These are phyloP conservation scores for Beauveria pseudobassiana DNA, from an alignment of 2,329 filamentous ascomycete genomes.

Conservation along the genomic window DNA sequence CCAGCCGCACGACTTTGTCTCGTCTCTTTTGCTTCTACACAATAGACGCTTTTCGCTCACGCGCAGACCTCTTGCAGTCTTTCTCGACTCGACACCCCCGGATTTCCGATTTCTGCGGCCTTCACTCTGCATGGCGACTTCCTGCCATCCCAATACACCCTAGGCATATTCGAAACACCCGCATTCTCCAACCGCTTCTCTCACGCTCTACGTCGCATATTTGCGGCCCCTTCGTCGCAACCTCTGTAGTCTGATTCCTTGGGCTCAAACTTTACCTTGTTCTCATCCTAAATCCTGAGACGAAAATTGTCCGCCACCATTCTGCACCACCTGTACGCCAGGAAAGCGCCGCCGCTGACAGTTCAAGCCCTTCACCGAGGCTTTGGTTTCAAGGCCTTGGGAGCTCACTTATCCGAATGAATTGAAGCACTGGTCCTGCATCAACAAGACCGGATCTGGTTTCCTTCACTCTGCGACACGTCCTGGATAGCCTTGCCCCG, in stretches of 20 bases:
- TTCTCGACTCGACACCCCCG: background rate
- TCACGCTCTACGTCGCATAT: conserved; percentile 21
- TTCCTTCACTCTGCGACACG: conserved; percentile 10
- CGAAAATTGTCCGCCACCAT: background rate
- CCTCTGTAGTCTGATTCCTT: background rate
- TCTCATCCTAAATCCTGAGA: conserved; percentile 3
- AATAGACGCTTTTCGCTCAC: conserved; percentile 2
- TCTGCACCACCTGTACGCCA: background rate
- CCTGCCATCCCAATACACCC: conserved; percentile 6
- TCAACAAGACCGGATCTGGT: conserved; percentile 8
- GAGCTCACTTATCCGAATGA: background rate
- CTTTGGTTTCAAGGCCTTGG: conserved; percentile 3
- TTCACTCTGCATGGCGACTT: background rate
- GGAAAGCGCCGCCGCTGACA: background rate
- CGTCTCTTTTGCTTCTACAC: background rate
- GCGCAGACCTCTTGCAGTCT: background rate
- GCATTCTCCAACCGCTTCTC: conserved; percentile 16
- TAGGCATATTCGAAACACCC: conserved; percentile 7
- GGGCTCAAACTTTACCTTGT: background rate
- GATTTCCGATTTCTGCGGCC: background rate
- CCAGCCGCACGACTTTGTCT: conserved; percentile 2
- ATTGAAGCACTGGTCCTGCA: conserved; percentile 8
- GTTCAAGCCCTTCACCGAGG: background rate
- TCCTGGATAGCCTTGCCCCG: conserved; percentile 1
- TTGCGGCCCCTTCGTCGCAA: conserved; percentile 13